phyloP scores from a whole-genome alignment of 2,329 filamentous ascomycete genomes.

The Arthroderma sp. region DNA sequence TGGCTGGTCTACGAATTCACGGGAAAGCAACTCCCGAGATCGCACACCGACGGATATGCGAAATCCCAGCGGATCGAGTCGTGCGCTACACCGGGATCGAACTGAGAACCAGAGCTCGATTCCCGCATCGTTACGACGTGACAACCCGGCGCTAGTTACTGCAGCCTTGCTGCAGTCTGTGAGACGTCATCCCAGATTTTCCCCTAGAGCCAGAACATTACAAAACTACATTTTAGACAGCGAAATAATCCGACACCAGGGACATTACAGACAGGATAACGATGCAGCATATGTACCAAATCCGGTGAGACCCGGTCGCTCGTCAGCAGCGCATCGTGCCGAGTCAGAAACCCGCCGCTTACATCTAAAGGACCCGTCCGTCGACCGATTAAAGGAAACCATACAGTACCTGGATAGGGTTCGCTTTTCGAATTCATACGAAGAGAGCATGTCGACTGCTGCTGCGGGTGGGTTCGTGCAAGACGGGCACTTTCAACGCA shows the following conservation, averaged over 20 bases:
- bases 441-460: slow-evolving; percentile 42
- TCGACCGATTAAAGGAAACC: slow-evolving; percentile 40
- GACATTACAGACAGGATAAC: slow-evolving; percentile 12
- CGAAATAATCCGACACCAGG: slow-evolving; percentile 11
- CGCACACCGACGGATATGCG: slow-evolving; percentile 11
- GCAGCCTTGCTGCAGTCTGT: slow-evolving; percentile 30
- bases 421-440: slow-evolving; percentile 39
- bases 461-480: slow-evolving; percentile 41
- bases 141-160: slow-evolving; percentile 11
- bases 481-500: slow-evolving; percentile 40
- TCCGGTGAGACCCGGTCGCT: not conserved
- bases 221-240: slow-evolving; percentile 29
- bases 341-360: slow-evolving; percentile 25
- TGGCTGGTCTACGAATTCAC: not conserved
- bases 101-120: too few relatives aligned
- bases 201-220: slow-evolving; percentile 23
- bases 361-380: slow-evolving; percentile 22
- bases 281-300: slow-evolving; percentile 18
- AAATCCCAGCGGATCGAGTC: slow-evolving; percentile 11
- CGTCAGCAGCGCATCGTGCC: slow-evolving; percentile 10
- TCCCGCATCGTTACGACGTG: not conserved
- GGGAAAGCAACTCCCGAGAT: too few relatives aligned
- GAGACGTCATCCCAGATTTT: slow-evolving; percentile 26
- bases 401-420: slow-evolving; percentile 50
- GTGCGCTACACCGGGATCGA: slow-evolving; percentile 10